Percentiles rank a stretch among this genome's conserved stretches.
Evolutionary conservation across 768 basidiomycete species (phyloP).

Genomic region (Serendipita sp.): DNA sequence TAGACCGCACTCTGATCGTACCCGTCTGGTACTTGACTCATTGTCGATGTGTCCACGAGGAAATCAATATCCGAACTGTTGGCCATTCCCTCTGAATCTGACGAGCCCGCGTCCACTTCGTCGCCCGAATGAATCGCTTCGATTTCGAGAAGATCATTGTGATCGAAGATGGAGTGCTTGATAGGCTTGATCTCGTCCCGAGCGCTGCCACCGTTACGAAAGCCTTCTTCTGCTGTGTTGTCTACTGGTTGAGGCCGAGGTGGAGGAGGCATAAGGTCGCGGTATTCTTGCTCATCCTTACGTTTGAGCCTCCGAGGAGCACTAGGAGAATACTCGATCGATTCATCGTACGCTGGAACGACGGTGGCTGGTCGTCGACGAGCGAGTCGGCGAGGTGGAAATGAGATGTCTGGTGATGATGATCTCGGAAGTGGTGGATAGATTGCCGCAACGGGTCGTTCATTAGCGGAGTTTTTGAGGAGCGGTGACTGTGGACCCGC

Average conservation of each 20-base stretch:
- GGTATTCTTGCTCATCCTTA: not conserved
- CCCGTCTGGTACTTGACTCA: conserved; percentile 49
- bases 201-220: not conserved
- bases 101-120: conserved; percentile 49
- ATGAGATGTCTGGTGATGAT: not conserved
- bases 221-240: too few species aligned
- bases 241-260: not conserved
- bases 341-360: not conserved
- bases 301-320: not conserved
- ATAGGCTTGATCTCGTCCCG: not conserved
- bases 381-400: not conserved
- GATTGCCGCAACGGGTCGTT: not conserved
- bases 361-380: not conserved
- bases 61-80: conserved; percentile 55
- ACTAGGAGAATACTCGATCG: not conserved
- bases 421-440: not conserved
- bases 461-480: too few species aligned
- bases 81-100: conserved; percentile 36
- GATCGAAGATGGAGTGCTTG: not conserved
- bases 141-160: conserved; percentile 35
- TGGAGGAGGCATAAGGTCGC: not conserved
- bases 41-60: conserved; percentile 38
- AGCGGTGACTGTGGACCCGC: not conserved
- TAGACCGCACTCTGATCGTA: conserved; percentile 63
- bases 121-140: conserved; percentile 71